Base-by-base conservation (phyloP, 305 asterid genomes). In the Solanum aculeatissimum region DNA sequence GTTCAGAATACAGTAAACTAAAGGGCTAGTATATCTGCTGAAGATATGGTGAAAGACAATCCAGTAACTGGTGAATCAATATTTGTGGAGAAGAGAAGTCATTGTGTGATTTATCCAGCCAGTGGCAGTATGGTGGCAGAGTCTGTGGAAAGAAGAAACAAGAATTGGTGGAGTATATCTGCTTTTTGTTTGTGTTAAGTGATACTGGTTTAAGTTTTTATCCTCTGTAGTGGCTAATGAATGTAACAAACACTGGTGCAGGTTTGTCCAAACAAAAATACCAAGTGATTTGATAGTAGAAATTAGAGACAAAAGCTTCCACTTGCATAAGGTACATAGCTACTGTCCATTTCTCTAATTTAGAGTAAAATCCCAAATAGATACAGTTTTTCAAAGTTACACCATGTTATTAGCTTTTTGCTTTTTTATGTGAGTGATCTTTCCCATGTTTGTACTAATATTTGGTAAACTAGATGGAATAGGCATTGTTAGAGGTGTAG, bases 221-320 rank as follows among this genome's bases (percentile, higher is more conserved):
- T 84, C 78, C n/a, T 16, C 42, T 66, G 62, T 21, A 38, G 55
- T 81, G 47, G 45, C 65, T 78, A 53, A 53, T 68, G 85, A 82
- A 53, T 84, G 70, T 60, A 6, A 25, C 19, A 40, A 7, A 7
- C 40, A 21, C 60, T 45, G 60, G 68, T 84, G 54, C 81, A 87
- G 89, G 88, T 80, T 78, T 81, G 80, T 89, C 83, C 83, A 82
- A 80, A 75, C 84, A 68, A 70, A 57, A 25, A 23, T 27, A 57
- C 71, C 68, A 18, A 82, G 86, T 84, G 87, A 86, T 86, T 69
- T 88, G 84, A 69, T 85, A n/a, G 81, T 88, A 62, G 81, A 84
- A 60, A 57, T 88, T 60, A 85, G 78, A 86, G 86, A 86, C 81
- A 54, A 84, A 23, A 77, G 77, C 83, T 88, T 82, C 80, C 87